These are phyloP conservation scores for Tritrichomonas musculus DNA, from an alignment of 208 protist species.

Conservation along the genomic window DNA sequence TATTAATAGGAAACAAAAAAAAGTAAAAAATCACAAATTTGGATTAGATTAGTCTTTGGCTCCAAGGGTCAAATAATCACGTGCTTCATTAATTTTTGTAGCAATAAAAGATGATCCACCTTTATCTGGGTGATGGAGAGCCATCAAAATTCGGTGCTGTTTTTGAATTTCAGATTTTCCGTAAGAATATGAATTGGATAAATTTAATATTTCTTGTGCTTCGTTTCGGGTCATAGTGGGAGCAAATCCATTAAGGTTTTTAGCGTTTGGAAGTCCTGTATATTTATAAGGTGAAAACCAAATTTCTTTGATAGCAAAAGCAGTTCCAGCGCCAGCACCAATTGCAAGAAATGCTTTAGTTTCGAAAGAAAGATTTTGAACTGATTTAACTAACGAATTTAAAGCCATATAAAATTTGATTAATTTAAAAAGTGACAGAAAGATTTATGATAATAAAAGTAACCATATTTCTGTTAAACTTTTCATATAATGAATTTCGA, in stretches of 20 bases:
- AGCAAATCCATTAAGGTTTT: slow-evolving; percentile 10
- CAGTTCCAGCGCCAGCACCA: not conserved
- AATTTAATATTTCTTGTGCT: not conserved
- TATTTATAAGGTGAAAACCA: not conserved
- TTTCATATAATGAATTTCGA: no score
- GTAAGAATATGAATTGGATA: not conserved
- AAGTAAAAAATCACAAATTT: no score
- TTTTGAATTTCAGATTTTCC: not conserved
- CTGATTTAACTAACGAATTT: no score
- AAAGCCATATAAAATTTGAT: no score
- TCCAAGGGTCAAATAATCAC: not conserved
- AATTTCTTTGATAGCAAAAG: not conserved
- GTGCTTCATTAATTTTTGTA: slow-evolving; percentile 29
- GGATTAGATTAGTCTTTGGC: not conserved
- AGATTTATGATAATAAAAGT: no score
- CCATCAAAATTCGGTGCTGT: slow-evolving; percentile 12
- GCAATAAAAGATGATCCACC: slow-evolving; percentile 25
- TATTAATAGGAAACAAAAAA: no score
- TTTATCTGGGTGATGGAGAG: slow-evolving; percentile 24
- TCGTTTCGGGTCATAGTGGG: slow-evolving; percentile 4
- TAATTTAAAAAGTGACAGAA: no score
- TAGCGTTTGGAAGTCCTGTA: not conserved
- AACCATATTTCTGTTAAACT: no score
- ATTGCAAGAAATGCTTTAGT: not conserved
- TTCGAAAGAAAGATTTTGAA: no score